Evolutionary conservation across 23 red algal genomes (phyloP).

Genomic region (Gracilaria gracilis): DNA sequence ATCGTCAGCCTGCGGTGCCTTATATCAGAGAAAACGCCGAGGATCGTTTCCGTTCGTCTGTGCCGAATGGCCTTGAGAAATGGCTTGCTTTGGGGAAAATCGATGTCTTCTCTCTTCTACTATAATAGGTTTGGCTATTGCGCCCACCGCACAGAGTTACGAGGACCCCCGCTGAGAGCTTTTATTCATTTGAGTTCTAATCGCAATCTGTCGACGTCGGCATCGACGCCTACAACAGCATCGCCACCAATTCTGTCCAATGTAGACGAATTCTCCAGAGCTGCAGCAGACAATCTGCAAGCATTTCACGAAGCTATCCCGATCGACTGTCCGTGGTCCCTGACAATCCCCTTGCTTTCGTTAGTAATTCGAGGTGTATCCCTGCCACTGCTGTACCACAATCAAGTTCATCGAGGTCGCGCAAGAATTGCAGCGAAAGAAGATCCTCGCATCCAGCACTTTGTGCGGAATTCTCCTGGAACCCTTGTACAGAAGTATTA

Average conservation of each 20-base stretch:
- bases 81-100: background rate
- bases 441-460: conserved; percentile 55
- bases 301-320: conserved; percentile 42
- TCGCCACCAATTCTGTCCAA: background rate
- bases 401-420: conserved; percentile 24
- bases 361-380: conserved; percentile 29
- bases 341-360: conserved; percentile 43
- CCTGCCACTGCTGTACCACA: conserved; percentile 40
- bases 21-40: too few species aligned
- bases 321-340: conserved; percentile 36
- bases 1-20: too few species aligned
- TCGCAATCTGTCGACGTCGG: conserved; percentile 3
- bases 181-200: background rate
- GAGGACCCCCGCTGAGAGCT: background rate
- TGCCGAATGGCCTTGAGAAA: background rate
- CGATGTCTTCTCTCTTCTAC: background rate
- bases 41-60: too few species aligned
- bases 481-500: conserved; percentile 64
- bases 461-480: conserved; percentile 60
- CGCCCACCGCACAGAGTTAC: background rate
- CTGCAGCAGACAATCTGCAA: conserved; percentile 50
- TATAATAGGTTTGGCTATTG: background rate
- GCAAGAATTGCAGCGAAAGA: conserved; percentile 47
- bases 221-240: background rate
- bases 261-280: background rate